Evolutionary conservation across 2,329 filamentous ascomycete genomes (phyloP), one percentile per base, ranked within the genome.

Genomic region (Ophiostoma sp.): DNA sequence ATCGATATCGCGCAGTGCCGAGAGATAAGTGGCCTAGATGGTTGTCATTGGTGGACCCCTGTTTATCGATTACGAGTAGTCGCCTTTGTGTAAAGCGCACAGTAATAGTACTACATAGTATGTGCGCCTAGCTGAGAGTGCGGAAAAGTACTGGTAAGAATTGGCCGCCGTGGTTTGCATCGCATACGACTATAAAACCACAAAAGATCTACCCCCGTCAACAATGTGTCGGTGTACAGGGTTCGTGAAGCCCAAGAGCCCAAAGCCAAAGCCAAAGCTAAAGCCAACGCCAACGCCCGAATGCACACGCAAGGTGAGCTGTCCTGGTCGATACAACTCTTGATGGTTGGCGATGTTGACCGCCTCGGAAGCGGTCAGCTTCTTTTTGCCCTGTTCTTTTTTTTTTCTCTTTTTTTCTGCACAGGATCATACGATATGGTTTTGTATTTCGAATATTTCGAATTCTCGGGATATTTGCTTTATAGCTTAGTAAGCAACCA

Each of bases 1-100:
- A 33, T 62, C 57, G 54, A 62, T 62, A 62, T 62, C 57, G 57
- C 57, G 27, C 57, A 64, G 60, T 62, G 35, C 33, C 35, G 60
- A 39, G 60, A 65, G 31, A 65, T 64, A 65, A 62, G 60, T 62
- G 57, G 13, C 33, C 60, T 57, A 57, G 48, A 17, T 33, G 57
- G 31, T 64, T n/a, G 60, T 36, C 60, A 65, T 65, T 65, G 60
- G 60, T 65, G 60, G 60, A 65, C 33, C 33, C 27, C 13, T 48
- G 57, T 35, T 64, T 64, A 64, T 64, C 27, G 57, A 64, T 31
- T 33, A 64, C 57, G 27, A 64, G 31, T 64, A 27, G 52, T 57
- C 52, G 52, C 52, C 52, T 33, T 33, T 62, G 57, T 33, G 57
- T 62, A 33, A 20, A 33, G 11, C 23, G 57, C 13, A 57, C 52